phyloP scores from a whole-genome alignment of 805 yeast genomes.

The Scheffersomyces stipitis region DNA sequence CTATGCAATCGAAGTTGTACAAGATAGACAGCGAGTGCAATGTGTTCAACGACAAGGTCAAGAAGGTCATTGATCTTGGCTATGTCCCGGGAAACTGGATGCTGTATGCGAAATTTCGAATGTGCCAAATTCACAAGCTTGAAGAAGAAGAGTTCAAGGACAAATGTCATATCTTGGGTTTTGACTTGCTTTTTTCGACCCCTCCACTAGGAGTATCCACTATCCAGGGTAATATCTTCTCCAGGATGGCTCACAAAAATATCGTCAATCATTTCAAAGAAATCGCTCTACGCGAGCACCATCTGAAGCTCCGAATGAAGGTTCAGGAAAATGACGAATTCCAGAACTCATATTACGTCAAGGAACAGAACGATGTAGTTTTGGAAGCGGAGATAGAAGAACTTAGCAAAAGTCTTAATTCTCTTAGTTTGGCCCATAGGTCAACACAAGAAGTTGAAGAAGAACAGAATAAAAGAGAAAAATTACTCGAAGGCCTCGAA shows the following conservation, averaged over 20 bases:
- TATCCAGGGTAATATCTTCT: slow-evolving; percentile 85
- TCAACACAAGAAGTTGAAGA: slow-evolving; percentile 4
- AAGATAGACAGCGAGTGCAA: slow-evolving; percentile 27
- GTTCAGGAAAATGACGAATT: slow-evolving; percentile 4
- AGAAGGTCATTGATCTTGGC: slow-evolving; percentile 39
- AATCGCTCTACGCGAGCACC: slow-evolving; percentile 16
- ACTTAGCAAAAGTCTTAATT: slow-evolving; percentile 8
- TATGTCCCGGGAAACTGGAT: slow-evolving; percentile 44
- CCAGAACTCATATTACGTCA: slow-evolving; percentile 24
- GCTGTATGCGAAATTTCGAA: slow-evolving; percentile 24
- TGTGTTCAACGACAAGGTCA: slow-evolving; percentile 25
- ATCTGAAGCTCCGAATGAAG: not conserved
- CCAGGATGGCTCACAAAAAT: slow-evolving; percentile 37
- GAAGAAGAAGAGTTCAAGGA: slow-evolving; percentile 24
- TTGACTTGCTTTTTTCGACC: slow-evolving; percentile 65
- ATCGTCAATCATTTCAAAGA: slow-evolving; percentile 29
- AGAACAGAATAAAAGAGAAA: slow-evolving; percentile 6
- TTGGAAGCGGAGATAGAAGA: slow-evolving; percentile 21
- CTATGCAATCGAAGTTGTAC: slow-evolving; percentile 24
- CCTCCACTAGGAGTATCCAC: slow-evolving; percentile 82
- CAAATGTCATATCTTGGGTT: slow-evolving; percentile 37
- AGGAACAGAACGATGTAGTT: slow-evolving; percentile 24
- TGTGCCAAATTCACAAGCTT: slow-evolving; percentile 29
- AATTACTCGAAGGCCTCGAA: slow-evolving; percentile 7
- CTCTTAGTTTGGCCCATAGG: slow-evolving; percentile 4